Base-by-base conservation (phyloP, 208 protist species). In the Trypanosoma platydactyli region DNA sequence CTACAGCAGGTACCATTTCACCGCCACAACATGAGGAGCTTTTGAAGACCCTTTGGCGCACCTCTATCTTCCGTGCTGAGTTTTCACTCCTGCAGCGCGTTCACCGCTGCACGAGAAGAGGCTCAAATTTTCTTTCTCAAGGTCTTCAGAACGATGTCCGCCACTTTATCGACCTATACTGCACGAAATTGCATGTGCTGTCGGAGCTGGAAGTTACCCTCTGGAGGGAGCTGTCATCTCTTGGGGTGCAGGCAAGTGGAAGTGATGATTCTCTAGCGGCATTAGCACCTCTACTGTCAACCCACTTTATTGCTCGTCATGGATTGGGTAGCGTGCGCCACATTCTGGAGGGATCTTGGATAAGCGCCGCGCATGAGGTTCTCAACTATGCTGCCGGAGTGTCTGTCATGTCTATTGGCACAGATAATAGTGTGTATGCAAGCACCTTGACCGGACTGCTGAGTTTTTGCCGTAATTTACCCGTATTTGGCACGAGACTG, bases 41-140 rank as follows among this genome's bases (percentile, higher is more conserved):
- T 20, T 52, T 89, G n/a, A 77, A 75, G 49, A 71, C 67, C 16
- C 65, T 95, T 27, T 92, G 86, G 86, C 53, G 73, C 50, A 67
- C 64, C 6, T 82, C 84, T 27, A 82, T 88, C 0, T 95, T 93
- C 51, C 77, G 89, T n/a, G 52, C 81, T 5, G 89, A 91, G 54
- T 92, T 93, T 61, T 41, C 62, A n/a, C 68, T 87, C 38, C 27
- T 89, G 33, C 84, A 88, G 66, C 70, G 64, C 46, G 65, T 92
- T 12, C 75, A 87, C n/a, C 56, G 63, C 33, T 46, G 86, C 6
- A 66, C 60, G 22, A n/a, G 52, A 35, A n/a, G 25, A n/a, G 25
- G n/a, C 40, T 56, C 58, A 56, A 16, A 61, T 57, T 46, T 65
- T 44, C 44, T 42, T 49, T 35, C 81, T 6, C 71, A 54, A 13